These are phyloP conservation scores for Clonostachys sp. DNA, from an alignment of 2,329 filamentous ascomycete genomes.

Conservation along the genomic window DNA sequence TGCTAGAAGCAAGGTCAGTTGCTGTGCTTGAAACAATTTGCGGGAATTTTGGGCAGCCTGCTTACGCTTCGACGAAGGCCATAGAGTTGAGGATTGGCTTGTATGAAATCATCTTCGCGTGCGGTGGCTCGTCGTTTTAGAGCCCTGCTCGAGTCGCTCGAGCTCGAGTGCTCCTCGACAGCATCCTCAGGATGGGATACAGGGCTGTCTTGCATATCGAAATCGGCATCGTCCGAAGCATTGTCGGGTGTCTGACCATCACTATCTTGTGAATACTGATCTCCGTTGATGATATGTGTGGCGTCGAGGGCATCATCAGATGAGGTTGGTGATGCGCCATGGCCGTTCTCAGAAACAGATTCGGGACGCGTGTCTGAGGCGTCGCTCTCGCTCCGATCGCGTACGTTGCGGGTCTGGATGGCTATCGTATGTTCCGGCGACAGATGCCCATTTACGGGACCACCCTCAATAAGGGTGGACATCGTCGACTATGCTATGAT, in stretches of 20 bases:
- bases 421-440: slow-evolving; percentile 46
- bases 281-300: slow-evolving; percentile 31
- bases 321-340: slow-evolving; percentile 27
- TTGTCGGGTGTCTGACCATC: slow-evolving; percentile 47
- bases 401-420: slow-evolving; percentile 28
- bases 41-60: background rate
- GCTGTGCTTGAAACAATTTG: slow-evolving; percentile 9
- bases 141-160: slow-evolving; percentile 63
- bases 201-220: slow-evolving; percentile 63
- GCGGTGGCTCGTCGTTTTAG: slow-evolving; percentile 68
- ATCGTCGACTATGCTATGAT: slow-evolving; percentile 31
- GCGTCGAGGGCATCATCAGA: slow-evolving; percentile 36
- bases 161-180: slow-evolving; percentile 58
- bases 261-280: slow-evolving; percentile 34
- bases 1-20: slow-evolving; percentile 34
- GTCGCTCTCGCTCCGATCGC: slow-evolving; percentile 56
- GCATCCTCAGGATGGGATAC: slow-evolving; percentile 34
- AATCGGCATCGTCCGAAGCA: slow-evolving; percentile 68
- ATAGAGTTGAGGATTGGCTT: slow-evolving; percentile 90
- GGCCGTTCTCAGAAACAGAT: slow-evolving; percentile 33
- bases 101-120: slow-evolving; percentile 78
- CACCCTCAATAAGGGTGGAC: slow-evolving; percentile 56
- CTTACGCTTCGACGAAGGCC: slow-evolving; percentile 83
- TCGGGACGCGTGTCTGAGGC: slow-evolving; percentile 67
- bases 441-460: slow-evolving; percentile 63